Conservation (phyloP, 2,329 filamentous ascomycete genomes). For the Ophiostoma ulmi region DNA sequence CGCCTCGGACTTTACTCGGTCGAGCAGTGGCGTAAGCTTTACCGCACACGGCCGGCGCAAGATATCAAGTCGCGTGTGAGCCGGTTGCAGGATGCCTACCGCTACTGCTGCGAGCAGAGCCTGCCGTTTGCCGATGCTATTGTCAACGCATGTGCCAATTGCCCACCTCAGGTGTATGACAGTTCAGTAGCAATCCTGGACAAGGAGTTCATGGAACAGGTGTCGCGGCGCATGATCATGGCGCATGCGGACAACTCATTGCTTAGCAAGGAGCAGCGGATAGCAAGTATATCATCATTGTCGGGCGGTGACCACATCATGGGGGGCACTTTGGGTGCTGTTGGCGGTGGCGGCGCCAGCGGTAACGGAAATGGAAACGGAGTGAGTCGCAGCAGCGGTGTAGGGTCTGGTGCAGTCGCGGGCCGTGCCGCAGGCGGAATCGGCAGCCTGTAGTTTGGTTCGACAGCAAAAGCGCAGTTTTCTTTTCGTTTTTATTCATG, state of each 20-base stretch:
- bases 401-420: not conserved
- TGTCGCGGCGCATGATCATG: slow-evolving; percentile 28
- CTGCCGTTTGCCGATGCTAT: slow-evolving; percentile 28
- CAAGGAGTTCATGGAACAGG: slow-evolving; percentile 28
- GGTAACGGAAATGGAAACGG: not conserved
- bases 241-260: slow-evolving; percentile 25
- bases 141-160: slow-evolving; percentile 27
- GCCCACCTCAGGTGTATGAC: slow-evolving; percentile 28
- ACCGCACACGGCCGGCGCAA: slow-evolving; percentile 25
- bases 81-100: slow-evolving; percentile 28
- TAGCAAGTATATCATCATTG: not conserved
- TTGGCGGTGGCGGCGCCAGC: not conserved
- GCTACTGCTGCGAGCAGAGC: slow-evolving; percentile 25
- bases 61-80: slow-evolving; percentile 27
- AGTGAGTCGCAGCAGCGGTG: not conserved
- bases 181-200: slow-evolving; percentile 26
- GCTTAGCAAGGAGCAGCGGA: slow-evolving; percentile 26
- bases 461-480: not conserved
- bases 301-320: not conserved
- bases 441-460: not conserved
- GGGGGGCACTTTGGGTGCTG: not conserved
- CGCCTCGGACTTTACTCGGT: slow-evolving; percentile 28
- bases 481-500: not conserved
- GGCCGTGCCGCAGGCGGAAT: slow-evolving; percentile 13
- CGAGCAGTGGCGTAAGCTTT: slow-evolving; percentile 28